Percentiles rank a stretch among this genome's conserved stretches.
Evolutionary conservation across 768 basidiomycete genomes (phyloP).

Genomic region (Chiua virens): DNA sequence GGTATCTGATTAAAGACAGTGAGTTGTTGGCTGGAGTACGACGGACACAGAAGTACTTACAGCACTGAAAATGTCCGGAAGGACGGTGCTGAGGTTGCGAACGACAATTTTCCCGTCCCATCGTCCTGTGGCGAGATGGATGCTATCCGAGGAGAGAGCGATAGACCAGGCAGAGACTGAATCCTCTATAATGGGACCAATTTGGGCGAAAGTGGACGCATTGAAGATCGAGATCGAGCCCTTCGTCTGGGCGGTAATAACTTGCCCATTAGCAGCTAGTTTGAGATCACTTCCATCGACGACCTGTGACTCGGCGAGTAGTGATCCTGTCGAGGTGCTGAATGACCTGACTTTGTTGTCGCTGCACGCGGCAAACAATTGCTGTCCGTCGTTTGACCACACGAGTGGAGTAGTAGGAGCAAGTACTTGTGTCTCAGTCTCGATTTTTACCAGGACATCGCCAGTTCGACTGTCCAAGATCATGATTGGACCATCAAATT

Average conservation of each 20-base stretch:
- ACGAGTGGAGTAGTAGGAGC: neutral
- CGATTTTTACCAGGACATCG: neutral
- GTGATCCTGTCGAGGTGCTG: neutral
- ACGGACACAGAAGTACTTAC: too few species aligned
- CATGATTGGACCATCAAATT: neutral
- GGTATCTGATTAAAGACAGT: too few species aligned
- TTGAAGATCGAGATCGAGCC: neutral
- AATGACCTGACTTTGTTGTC: neutral
- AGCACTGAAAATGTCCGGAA: neutral
- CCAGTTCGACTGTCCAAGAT: neutral
- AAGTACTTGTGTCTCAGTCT: neutral
- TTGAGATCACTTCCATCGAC: neutral
- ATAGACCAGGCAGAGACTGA: neutral
- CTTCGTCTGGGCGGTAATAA: neutral
- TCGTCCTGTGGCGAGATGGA: slow-evolving; percentile 1
- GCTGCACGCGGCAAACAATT: too few species aligned
- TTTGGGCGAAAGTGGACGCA: neutral
- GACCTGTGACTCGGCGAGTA: neutral
- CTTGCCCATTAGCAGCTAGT: neutral
- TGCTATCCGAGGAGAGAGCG: neutral
- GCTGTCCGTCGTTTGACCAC: slow-evolving; percentile 4
- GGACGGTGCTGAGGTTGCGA: neutral
- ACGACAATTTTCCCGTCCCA: neutral
- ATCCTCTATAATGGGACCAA: neutral
- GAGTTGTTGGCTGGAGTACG: too few species aligned